Evolutionary conservation across 352 stramenopile genomes (phyloP).

Genomic region (Phytophthora constricta): DNA sequence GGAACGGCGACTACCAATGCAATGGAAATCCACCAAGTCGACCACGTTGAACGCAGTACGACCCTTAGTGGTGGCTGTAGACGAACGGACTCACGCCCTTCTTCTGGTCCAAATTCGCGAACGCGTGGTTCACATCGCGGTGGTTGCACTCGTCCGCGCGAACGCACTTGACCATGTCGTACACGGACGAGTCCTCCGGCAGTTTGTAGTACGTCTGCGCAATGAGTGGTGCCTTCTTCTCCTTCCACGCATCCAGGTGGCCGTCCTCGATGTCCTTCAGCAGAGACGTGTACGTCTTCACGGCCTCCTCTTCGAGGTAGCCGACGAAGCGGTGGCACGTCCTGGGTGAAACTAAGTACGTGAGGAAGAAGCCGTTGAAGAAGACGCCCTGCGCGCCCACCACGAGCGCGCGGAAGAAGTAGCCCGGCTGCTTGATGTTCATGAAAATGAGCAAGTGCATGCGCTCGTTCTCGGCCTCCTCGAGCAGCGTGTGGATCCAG

Average conservation of each 20-base stretch:
- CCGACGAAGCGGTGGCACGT: constrained; percentile 93
- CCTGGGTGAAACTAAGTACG: constrained; percentile 89
- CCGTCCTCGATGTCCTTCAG: constrained; percentile 89
- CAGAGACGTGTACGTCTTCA: constrained; percentile 92
- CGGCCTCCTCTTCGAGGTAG: constrained; percentile 94
- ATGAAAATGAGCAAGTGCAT: constrained; percentile 95
- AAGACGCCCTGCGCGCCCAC: constrained; percentile 89
- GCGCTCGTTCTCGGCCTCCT: constrained; percentile 95
- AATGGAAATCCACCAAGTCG: background rate
- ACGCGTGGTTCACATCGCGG: constrained; percentile 87
- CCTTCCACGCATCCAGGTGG: constrained; percentile 80
- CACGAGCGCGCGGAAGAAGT: constrained; percentile 80
- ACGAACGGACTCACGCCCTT: constrained; percentile 55
- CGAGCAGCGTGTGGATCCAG: constrained; percentile 92
- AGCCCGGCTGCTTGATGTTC: constrained; percentile 86
- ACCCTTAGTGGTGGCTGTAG: constrained; percentile 18
- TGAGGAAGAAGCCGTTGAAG: constrained; percentile 84
- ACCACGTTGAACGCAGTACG: background rate
- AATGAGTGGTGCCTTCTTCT: constrained; percentile 71
- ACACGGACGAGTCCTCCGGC: constrained; percentile 66
- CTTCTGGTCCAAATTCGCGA: constrained; percentile 53
- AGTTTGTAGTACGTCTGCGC: constrained; percentile 91
- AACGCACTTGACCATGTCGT: constrained; percentile 88
- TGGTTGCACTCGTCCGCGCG: constrained; percentile 90
- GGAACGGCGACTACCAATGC: background rate